phyloP scores from a whole-genome alignment of 2,329 filamentous ascomycete genomes.

The Tolypocladium amazonense region DNA sequence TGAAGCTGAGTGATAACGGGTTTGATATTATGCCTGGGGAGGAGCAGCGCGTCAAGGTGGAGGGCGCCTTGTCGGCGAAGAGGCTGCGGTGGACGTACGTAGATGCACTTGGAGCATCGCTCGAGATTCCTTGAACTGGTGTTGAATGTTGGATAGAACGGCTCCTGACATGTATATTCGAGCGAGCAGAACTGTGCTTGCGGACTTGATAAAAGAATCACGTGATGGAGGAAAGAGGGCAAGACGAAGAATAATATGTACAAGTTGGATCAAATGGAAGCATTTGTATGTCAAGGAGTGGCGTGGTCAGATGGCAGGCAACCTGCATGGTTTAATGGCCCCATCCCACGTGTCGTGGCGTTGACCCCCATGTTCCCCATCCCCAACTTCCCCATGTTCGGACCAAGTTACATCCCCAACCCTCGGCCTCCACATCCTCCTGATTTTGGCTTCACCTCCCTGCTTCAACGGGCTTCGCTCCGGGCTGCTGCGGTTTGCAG shows the following conservation, averaged over 20 bases:
- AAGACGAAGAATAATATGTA: not conserved
- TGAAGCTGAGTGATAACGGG: slow-evolving; percentile 43
- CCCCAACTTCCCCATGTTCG: not conserved
- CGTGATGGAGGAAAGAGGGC: not conserved
- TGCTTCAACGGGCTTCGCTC: not conserved
- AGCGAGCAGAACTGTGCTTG: too few species aligned
- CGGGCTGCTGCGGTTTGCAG: not conserved
- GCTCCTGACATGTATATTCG: too few species aligned
- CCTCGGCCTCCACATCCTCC: not conserved
- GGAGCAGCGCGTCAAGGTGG: slow-evolving; percentile 10
- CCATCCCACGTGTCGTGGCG: not conserved
- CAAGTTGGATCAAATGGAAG: not conserved
- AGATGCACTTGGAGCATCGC: slow-evolving; percentile 5
- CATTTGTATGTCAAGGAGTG: not conserved
- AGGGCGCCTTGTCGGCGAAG: slow-evolving; percentile 1
- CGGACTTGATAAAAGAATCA: too few species aligned
- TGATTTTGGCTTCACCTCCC: not conserved
- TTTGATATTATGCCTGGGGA: slow-evolving; percentile 46
- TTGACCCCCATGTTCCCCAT: not conserved
- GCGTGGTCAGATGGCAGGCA: not conserved
- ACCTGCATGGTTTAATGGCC: not conserved
- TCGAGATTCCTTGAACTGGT: not conserved
- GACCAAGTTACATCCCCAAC: not conserved
- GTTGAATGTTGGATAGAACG: not conserved
- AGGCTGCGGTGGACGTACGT: slow-evolving; percentile 8